phyloP scores from a whole-genome alignment of 2,329 filamentous ascomycete genomes.

The Fusarium irregulare region DNA sequence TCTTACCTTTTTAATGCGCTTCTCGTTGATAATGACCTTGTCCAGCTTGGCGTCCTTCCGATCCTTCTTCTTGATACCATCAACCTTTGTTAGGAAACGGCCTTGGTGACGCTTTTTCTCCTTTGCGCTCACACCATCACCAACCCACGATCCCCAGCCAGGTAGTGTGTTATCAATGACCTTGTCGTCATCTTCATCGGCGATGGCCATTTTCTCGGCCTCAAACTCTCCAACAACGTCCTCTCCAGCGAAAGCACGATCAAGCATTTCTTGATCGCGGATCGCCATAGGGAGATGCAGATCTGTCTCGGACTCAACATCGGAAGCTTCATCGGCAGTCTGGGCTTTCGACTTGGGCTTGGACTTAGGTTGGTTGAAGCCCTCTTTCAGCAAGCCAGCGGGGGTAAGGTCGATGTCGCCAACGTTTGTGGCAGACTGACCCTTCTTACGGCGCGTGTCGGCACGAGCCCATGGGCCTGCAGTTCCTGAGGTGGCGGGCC shows the following conservation, averaged over 20 bases:
- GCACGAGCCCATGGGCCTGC: slow-evolving; percentile 58
- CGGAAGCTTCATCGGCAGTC: slow-evolving; percentile 46
- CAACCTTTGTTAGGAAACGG: slow-evolving; percentile 72
- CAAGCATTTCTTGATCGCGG: slow-evolving; percentile 75
- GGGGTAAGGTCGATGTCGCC: slow-evolving; percentile 57
- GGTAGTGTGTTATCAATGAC: slow-evolving; percentile 85
- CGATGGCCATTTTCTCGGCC: slow-evolving; percentile 78
- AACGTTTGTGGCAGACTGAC: slow-evolving; percentile 44
- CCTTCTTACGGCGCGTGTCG: slow-evolving; percentile 55
- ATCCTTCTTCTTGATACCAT: slow-evolving; percentile 80
- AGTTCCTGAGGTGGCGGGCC: slow-evolving; percentile 42
- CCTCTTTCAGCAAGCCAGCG: slow-evolving; percentile 49
- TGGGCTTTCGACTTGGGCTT: slow-evolving; percentile 45
- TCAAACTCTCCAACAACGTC: slow-evolving; percentile 85
- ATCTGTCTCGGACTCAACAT: slow-evolving; percentile 59
- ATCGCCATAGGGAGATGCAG: slow-evolving; percentile 67
- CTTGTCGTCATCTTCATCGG: slow-evolving; percentile 84
- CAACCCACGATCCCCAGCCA: slow-evolving; percentile 94
- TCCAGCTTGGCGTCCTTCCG: slow-evolving; percentile 86
- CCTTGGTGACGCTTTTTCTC: slow-evolving; percentile 72
- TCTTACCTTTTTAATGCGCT: slow-evolving; percentile 83
- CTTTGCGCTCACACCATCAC: slow-evolving; percentile 80
- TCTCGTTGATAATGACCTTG: slow-evolving; percentile 92
- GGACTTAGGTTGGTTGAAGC: slow-evolving; percentile 44
- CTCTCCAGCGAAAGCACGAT: slow-evolving; percentile 87